Base-by-base conservation (phyloP, 208 protist species). In the Endotrypanum monterogeii region DNA sequence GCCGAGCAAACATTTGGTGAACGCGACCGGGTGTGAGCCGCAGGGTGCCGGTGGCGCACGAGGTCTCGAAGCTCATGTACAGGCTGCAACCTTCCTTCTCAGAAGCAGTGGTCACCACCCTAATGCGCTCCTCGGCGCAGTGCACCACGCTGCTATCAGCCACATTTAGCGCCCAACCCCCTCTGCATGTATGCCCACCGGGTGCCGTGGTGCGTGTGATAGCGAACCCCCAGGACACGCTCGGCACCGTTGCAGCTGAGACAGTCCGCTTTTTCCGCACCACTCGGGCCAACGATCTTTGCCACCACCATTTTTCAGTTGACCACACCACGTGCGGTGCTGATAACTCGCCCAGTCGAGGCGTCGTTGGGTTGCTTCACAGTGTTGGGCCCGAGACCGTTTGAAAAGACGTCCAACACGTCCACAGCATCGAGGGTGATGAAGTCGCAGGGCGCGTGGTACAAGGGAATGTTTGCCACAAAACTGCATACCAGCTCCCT, bases 241-340 rank as follows among this genome's bases (percentile, higher is more conserved):
- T 93, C 90, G 12, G 91, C 89, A 7, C 93, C 93, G 78, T 95
- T 93, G 80, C 93, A 97, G 76, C 77, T 83, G 30, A 89, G 90
- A 72, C 93, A 97, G 77, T 92, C 77, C 57, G 89, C 76, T 50
- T 88, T 85, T 76, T 82, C 76, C 46, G 66, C 78, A n/a, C 82
- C 83, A 60, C 87, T 73, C 1, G 74, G 65, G 76, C 91, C 79
- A 52, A 82, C 80, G n/a, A 77, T 70, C 35, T 82, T 84, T 23
- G 85, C 87, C 30, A 74, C 67, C 11, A 79, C 57, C 46, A 75
- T 76, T 66, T 87, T 84, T 67, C 85, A 79, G 50, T 83, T 74
- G 28, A 89, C 79, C 41, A 90, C 44, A 11, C 67, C 62, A 41
- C 82, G 81, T 18, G 84, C 87, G 14, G 67, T 69, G 55, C 83